These are phyloP conservation scores for Melaleuca alternifolia DNA, from an alignment of 345 rosid genomes.

Conservation along the genomic window DNA sequence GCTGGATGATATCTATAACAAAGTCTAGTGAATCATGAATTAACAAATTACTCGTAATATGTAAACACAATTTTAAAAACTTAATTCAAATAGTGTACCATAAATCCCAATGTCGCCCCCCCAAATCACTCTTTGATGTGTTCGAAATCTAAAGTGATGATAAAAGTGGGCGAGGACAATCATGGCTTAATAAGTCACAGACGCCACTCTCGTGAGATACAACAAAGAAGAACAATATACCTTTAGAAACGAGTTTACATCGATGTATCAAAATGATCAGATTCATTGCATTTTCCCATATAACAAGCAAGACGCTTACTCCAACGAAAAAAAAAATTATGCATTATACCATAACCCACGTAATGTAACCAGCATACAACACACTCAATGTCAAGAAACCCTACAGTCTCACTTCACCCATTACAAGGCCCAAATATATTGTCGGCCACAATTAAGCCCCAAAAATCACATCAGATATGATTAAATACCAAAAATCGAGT, in stretches of 20 bases:
- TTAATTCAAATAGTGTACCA: neutral
- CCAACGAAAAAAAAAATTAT: too few relatives aligned
- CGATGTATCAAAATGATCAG: neutral
- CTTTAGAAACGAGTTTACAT: too few relatives aligned
- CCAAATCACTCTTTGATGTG: neutral
- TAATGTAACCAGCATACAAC: too few relatives aligned
- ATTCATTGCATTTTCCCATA: neutral
- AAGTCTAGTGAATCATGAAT: neutral
- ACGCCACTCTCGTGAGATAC: neutral
- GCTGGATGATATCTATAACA: neutral
- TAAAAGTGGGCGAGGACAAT: too few relatives aligned
- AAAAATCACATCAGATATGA: neutral
- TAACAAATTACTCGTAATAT: neutral
- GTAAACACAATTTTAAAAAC: neutral
- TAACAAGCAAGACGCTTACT: too few relatives aligned
- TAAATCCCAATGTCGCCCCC: neutral
- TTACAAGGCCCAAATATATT: neutral
- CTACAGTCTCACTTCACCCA: neutral
- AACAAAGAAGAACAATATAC: neutral
- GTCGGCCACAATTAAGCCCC: neutral
- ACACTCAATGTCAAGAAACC: too few relatives aligned
- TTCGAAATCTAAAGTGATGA: too few relatives aligned
- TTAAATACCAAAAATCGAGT: too few relatives aligned
- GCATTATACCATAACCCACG: too few relatives aligned
- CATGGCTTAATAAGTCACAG: neutral